Percentiles rank a stretch among this genome's conserved stretches.
Evolutionary conservation across 306 rosid species (phyloP).

Genomic region (Cercis canadensis): DNA sequence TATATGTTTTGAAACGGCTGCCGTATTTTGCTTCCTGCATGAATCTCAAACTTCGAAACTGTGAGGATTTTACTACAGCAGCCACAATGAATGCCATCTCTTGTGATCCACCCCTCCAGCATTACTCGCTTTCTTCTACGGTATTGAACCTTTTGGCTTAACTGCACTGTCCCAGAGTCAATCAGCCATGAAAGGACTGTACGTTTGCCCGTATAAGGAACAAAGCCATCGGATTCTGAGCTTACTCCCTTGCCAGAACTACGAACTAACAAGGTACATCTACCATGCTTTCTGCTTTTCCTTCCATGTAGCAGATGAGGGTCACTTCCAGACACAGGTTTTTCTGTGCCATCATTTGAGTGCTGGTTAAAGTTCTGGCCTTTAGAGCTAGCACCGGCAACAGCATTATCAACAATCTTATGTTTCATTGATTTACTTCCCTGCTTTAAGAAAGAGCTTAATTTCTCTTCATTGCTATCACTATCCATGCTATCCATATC

Average conservation of each 20-base stretch:
- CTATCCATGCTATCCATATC: slow-evolving; percentile 66
- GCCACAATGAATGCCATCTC: slow-evolving; percentile 94
- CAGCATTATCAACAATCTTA: slow-evolving; percentile 66
- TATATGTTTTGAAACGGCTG: slow-evolving; percentile 91
- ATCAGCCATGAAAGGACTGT: slow-evolving; percentile 94
- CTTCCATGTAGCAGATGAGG: slow-evolving; percentile 66
- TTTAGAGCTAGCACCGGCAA: slow-evolving; percentile 49
- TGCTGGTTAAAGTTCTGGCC: slow-evolving; percentile 49
- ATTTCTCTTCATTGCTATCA: slow-evolving; percentile 79
- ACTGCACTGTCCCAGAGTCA: slow-evolving; percentile 77
- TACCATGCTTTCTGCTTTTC: slow-evolving; percentile 75
- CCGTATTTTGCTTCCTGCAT: slow-evolving; percentile 91
- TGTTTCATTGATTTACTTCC: slow-evolving; percentile 74
- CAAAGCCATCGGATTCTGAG: slow-evolving; percentile 82
- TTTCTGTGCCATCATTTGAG: slow-evolving; percentile 49
- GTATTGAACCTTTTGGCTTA: slow-evolving; percentile 91
- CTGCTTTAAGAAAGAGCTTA: slow-evolving; percentile 84
- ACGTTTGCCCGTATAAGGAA: slow-evolving; percentile 90
- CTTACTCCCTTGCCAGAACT: slow-evolving; percentile 69
- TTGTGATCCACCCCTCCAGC: slow-evolving; percentile 96
- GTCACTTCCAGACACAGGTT: slow-evolving; percentile 54
- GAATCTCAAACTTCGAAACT: slow-evolving; percentile 90
- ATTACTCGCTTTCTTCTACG: slow-evolving; percentile 75
- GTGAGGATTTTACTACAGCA: slow-evolving; percentile 97
- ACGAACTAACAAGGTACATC: slow-evolving; percentile 86